Percentiles rank a stretch among this genome's conserved stretches.
phyloP scores from a whole-genome alignment of 352 stramenopile genomes.

The Thalassiosira mediterranea region DNA sequence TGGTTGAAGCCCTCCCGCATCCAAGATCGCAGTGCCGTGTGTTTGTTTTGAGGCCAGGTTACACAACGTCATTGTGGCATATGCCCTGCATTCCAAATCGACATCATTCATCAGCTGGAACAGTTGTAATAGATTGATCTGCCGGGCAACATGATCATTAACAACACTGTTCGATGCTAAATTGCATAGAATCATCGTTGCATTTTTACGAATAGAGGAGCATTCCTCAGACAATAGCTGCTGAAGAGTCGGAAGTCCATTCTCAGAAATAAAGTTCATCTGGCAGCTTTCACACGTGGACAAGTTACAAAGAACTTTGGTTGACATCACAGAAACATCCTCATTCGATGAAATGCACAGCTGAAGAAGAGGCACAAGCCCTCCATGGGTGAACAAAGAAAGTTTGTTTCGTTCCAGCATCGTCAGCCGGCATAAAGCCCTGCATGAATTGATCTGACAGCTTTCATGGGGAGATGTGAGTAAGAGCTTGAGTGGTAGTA shows the following conservation, averaged over 20 bases:
- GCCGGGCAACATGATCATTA: conserved; percentile 74
- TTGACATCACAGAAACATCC: conserved; percentile 35
- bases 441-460: conserved; percentile 87
- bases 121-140: conserved; percentile 84
- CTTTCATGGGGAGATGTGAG: conserved; percentile 62
- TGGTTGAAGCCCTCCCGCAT: conserved; percentile 85
- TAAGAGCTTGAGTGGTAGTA: conserved; percentile 86
- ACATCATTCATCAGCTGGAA: conserved; percentile 86
- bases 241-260: conserved; percentile 63
- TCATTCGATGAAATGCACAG: conserved; percentile 35
- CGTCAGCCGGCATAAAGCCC: conserved; percentile 87
- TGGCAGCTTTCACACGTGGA: conserved; percentile 91
- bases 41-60: conserved; percentile 91
- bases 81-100: conserved; percentile 86
- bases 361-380: conserved; percentile 38
- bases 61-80: conserved; percentile 92
- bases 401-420: conserved; percentile 52
- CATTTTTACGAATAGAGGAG: conserved; percentile 47
- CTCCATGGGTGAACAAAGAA: conserved; percentile 29
- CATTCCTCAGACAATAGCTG: conserved; percentile 26
- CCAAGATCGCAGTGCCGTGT: conserved; percentile 89
- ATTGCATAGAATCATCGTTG: conserved; percentile 62
- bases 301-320: conserved; percentile 95
- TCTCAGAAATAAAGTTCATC: conserved; percentile 86
- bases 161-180: conserved; percentile 41